Evolutionary conservation across 2,329 filamentous ascomycete genomes (phyloP), one percentile per base, ranked within the genome.

Genomic region (Exophiala spinifera): DNA sequence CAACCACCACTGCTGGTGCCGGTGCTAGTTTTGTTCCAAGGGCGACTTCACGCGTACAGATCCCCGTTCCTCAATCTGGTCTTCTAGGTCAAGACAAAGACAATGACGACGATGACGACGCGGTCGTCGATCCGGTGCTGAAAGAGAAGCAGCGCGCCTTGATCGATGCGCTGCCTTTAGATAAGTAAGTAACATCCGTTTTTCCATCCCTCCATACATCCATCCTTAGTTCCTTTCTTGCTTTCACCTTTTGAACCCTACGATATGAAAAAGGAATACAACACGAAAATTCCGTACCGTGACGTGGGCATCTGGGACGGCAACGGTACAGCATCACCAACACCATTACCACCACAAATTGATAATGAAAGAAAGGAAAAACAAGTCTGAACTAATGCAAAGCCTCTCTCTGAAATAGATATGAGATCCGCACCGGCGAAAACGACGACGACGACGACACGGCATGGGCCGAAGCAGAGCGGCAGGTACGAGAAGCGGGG

Each of bases 151-250:
- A 95, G 72, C 84, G 87, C 64, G 88, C 89, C 63, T 77, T 97
- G 61, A 96, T 97, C 66, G 89, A 96, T 75, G 87, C 91, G 59
- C 76, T 97, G 58, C 91, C 92, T 42, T 78, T 97, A 49, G 90
- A 96, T 66, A 86, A 88, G 83, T 92, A 79, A 81, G 86, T 74
- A 53, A 5, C 42, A 17, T 47, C 34, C 45, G 7, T 37, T 17
- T 40, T 31, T 10, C 17, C n/a, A n/a, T n/a, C n/a, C n/a, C n/a
- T n/a, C n/a, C n/a, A n/a, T n/a, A n/a, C n/a, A n/a, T n/a, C n/a
- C n/a, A n/a, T n/a, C n/a, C n/a, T n/a, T n/a, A n/a, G n/a, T n/a
- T n/a, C n/a, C n/a, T n/a, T n/a, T n/a, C n/a, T n/a, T n/a, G n/a
- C 17, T n/a, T 36, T 21, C 37, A 21, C 39, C 34, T 40, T 28